Percentiles rank a stretch among this genome's conserved stretches.
phyloP scores from a whole-genome alignment of 768 basidiomycete genomes.

The Tricholoma sp. region DNA sequence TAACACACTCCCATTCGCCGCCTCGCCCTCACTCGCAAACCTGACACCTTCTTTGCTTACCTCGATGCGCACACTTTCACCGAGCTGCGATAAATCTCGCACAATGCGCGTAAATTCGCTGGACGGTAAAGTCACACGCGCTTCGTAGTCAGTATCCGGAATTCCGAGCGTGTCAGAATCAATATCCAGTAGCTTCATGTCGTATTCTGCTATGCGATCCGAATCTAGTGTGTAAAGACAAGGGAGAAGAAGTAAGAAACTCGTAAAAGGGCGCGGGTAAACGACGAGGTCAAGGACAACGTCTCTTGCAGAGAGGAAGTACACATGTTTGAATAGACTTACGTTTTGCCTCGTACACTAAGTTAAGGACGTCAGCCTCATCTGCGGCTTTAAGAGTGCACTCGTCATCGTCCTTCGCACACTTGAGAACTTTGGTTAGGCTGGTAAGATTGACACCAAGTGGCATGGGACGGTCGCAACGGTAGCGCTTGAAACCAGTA shows the following conservation, averaged over 20 bases:
- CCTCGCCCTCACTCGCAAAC: slow-evolving; percentile 90
- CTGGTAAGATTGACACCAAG: slow-evolving; percentile 84
- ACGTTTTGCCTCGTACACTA: slow-evolving; percentile 92
- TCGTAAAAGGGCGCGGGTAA: not conserved
- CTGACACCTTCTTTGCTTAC: slow-evolving; percentile 94
- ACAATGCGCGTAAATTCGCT: slow-evolving; percentile 90
- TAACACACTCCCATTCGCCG: slow-evolving; percentile 85
- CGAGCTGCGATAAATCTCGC: slow-evolving; percentile 82
- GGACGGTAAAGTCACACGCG: slow-evolving; percentile 82
- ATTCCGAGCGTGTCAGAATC: slow-evolving; percentile 93
- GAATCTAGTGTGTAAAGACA: slow-evolving; percentile 46
- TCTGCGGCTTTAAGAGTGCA: slow-evolving; percentile 89
- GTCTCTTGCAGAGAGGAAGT: no score
- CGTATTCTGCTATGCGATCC: slow-evolving; percentile 95
- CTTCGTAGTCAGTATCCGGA: slow-evolving; percentile 97
- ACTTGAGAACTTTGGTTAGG: slow-evolving; percentile 93
- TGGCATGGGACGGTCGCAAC: slow-evolving; percentile 94
- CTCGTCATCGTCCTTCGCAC: slow-evolving; percentile 93
- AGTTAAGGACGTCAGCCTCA: slow-evolving; percentile 81
- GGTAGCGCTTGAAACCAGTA: slow-evolving; percentile 78
- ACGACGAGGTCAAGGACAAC: not conserved
- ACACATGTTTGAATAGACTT: slow-evolving; percentile 21
- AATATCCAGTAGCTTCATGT: slow-evolving; percentile 99
- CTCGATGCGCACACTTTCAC: slow-evolving; percentile 94
- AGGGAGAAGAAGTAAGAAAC: not conserved